These are phyloP conservation scores for Solanum chiquidenum DNA, from an alignment of 257 asterid species.

Conservation along the genomic window DNA sequence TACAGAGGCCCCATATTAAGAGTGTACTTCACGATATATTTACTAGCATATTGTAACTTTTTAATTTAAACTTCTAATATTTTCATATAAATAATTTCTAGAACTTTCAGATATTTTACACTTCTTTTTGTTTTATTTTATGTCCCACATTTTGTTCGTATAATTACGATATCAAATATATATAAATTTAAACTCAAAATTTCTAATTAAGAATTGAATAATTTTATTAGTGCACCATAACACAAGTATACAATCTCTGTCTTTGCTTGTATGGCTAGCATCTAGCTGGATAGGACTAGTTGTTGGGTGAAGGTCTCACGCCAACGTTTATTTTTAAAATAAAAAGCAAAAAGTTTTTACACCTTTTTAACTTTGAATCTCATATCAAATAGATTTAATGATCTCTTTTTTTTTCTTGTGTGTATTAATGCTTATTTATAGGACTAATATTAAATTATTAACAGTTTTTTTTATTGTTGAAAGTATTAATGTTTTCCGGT, in stretches of 20 bases:
- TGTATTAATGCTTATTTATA: background rate
- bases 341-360: background rate
- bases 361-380: background rate
- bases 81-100: background rate
- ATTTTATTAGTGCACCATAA: accelerated
- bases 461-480: background rate
- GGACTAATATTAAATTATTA: background rate
- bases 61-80: no score
- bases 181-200: accelerated
- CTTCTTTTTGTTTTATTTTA: no score
- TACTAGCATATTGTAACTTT: background rate
- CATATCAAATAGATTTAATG: background rate
- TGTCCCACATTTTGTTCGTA: no score
- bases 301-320: background rate
- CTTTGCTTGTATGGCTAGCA: background rate
- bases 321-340: background rate
- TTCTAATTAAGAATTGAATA: no score
- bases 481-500: background rate
- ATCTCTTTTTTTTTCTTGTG: background rate
- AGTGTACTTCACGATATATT: background rate
- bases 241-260: background rate
- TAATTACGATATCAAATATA: no score
- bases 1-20: background rate
- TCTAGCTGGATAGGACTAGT: background rate
- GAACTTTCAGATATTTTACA: background rate